Conservation (phyloP, 2,329 filamentous ascomycete species). For the Madurella mycetomatis region DNA sequence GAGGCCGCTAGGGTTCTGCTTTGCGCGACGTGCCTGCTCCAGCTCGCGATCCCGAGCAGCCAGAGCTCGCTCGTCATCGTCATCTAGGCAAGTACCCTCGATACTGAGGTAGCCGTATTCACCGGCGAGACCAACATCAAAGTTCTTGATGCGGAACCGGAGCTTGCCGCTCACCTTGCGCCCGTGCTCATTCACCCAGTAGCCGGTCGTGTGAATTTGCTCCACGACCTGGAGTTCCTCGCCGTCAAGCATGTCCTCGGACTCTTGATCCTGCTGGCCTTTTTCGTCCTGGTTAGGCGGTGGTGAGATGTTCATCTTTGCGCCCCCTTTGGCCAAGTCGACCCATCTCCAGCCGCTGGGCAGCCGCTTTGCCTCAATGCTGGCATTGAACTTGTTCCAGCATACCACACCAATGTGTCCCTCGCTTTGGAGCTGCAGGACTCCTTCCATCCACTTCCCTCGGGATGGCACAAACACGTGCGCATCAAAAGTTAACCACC, state of each 20-base stretch:
- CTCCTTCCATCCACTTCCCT: constrained; percentile 72
- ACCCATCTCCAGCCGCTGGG: constrained; percentile 79
- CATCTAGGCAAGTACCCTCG: constrained; percentile 77
- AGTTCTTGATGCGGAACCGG: constrained; percentile 75
- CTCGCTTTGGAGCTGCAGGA: constrained; percentile 80
- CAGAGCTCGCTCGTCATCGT: constrained; percentile 60
- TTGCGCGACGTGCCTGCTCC: constrained; percentile 35
- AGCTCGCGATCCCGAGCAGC: constrained; percentile 49
- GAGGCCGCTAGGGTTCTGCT: constrained; percentile 32
- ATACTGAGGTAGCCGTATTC: constrained; percentile 78
- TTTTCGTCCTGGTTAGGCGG: constrained; percentile 15
- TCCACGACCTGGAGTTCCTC: constrained; percentile 51
- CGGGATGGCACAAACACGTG: constrained; percentile 73
- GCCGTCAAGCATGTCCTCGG: constrained; percentile 30
- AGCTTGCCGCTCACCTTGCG: constrained; percentile 66
- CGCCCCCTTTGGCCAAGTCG: constrained; percentile 48
- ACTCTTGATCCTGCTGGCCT: constrained; percentile 28
- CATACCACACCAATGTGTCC: constrained; percentile 85
- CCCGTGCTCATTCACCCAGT: constrained; percentile 71
- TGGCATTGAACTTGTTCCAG: constrained; percentile 88
- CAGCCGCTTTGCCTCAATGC: constrained; percentile 71
- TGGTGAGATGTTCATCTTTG: constrained; percentile 19
- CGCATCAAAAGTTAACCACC: constrained; percentile 85
- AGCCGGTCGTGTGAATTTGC: constrained; percentile 56
- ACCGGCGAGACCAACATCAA: constrained; percentile 72